Percentiles rank a stretch among this genome's conserved stretches.
Evolutionary conservation across 768 basidiomycete species (phyloP).

Genomic region (Xerocomellus intermedius): DNA sequence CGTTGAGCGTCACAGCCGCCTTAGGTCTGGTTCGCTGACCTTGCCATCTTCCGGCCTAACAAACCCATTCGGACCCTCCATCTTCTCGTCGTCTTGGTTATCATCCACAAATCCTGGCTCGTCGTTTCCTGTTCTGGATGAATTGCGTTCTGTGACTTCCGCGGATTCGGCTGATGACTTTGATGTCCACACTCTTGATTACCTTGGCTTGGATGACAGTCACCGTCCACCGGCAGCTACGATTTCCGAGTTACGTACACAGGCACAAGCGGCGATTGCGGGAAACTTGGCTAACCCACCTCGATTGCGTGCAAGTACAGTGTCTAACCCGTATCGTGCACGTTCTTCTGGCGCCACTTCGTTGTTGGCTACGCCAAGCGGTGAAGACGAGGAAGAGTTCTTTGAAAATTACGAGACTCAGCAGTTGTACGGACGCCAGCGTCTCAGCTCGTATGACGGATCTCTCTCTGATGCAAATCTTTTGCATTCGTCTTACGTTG

Average conservation of each 20-base stretch:
- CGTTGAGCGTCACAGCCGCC: constrained; percentile 73
- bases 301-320: constrained; percentile 84
- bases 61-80: constrained; percentile 83
- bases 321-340: constrained; percentile 87
- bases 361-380: constrained; percentile 57
- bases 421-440: constrained; percentile 49
- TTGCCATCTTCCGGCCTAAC: constrained; percentile 73
- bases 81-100: constrained; percentile 92
- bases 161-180: constrained; percentile 83
- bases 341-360: constrained; percentile 60
- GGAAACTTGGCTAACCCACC: constrained; percentile 78
- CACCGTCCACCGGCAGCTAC: constrained; percentile 79
- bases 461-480: constrained; percentile 50
- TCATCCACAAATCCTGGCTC: constrained; percentile 57
- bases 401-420: constrained; percentile 57
- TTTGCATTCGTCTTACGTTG: constrained; percentile 57
- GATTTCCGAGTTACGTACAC: constrained; percentile 83
- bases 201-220: constrained; percentile 88
- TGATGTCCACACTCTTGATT: constrained; percentile 93
- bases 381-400: constrained; percentile 74
- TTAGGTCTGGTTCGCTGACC: constrained; percentile 91
- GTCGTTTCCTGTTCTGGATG: constrained; percentile 69
- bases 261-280: constrained; percentile 88
- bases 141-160: constrained; percentile 77
- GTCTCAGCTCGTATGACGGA: constrained; percentile 61